Base-by-base conservation (phyloP, 768 basidiomycete species). In the Piloderma croceum region DNA sequence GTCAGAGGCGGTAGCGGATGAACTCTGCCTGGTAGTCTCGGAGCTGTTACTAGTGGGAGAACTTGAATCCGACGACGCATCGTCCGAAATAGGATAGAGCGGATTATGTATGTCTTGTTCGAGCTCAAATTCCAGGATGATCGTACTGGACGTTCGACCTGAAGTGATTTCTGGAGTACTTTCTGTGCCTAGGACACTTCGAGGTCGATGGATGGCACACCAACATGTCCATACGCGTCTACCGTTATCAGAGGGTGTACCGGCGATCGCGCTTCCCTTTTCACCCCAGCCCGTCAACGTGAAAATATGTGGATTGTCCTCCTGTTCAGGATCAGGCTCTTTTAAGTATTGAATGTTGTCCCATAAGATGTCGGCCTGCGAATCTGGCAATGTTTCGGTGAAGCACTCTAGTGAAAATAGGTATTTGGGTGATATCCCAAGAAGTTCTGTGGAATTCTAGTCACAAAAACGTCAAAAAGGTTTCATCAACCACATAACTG, bases 91-190 rank as follows among this genome's bases (percentile, higher is more conserved):
- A 7, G 77, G 77, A 54, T 82, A 83, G 4, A 88, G 60, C 0
- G 88, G 87, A 47, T 89, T 90, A 52, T 80, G 60, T 1, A 51
- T 47, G 54, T 90, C 88, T 22, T 65, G 60, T 54, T 88, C 86
- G 18, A 88, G 69, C 56, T 91, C 89, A 46, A 90, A 84, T 55
- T 91, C 88, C 58, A 90, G 70, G 19, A 88, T 68, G 47, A 88
- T 74, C 35, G 82, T 54, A 41, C 59, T 63, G 33, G 12, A 21
- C 31, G 33, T 23, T 22, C 10, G 29, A 3, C 58, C 54, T 11
- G 52, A 41, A 7, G 36, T 39, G 7, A 34, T n/a, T 3, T 39
- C 41, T 21, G 20, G 42, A n/a, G n/a, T n/a, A n/a, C n/a, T n/a
- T n/a, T n/a, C n/a, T n/a, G n/a, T 22, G 3, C 50, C 43, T 7